Evolutionary conservation across 495 filamentous ascomycete species (phyloP), one percentile per base, ranked within the genome.

Genomic region (Aspergillus egyptiacus): DNA sequence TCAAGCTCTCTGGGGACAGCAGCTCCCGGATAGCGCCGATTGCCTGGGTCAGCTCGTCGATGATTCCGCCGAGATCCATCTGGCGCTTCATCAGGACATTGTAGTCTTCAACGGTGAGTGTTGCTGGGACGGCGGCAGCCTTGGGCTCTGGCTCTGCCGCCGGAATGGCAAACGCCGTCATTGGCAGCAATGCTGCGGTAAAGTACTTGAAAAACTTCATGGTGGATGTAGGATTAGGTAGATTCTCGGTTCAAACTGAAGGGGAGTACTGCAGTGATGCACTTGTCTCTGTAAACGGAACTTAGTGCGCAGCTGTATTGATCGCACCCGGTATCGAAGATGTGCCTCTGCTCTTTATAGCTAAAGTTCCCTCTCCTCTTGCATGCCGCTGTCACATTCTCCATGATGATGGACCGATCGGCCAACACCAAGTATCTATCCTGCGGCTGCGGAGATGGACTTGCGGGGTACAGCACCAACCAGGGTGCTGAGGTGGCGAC

Each of bases 191-290:
- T 15, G 50, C 50, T n/a, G 32, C 25, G n/a, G 50, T 45, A 18
- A 53, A 34, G 42, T 32, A 39, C 22, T 41, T 37, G 49, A 53
- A 53, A 30, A 53, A 53, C 50, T 53, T 53, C 50, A 53, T 53
- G 25, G 24, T 53, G 11, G 33, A 5, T 2, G 13, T 40, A 20
- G 19, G 9, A 18, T 13, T 41, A 10, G 13, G 19, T 0, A 40
- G 27, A n/a, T 30, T 20, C 36, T 46, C 23, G 11, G n/a, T n/a
- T 7, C 15, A 11, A 47, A 20, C 7, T 25, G 28, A 34, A 22
- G 41, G 5, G 28, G 13, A 35, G n/a, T 17, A 43, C 34, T 48
- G 46, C 15, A 32, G 35, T 37, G 25, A 31, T 39, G 25, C 14
- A 23, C 20, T 47, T 31, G 15, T 6, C 25, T 13, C n/a, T 17